These are phyloP conservation scores for Penicillium sp. DNA, from an alignment of 2,329 filamentous ascomycete genomes.

Conservation along the genomic window DNA sequence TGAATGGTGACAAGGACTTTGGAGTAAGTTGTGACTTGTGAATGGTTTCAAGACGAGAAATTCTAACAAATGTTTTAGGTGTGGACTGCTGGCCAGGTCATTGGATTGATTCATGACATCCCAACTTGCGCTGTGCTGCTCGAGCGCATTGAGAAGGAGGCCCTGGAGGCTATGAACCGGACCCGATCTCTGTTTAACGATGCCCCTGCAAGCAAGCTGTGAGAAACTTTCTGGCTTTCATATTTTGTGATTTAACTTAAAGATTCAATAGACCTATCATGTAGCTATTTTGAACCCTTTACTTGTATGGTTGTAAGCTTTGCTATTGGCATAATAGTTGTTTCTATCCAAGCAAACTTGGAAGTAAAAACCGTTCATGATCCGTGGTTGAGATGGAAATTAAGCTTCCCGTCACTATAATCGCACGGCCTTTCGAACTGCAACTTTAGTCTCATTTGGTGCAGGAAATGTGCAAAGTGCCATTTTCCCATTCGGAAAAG, in stretches of 20 bases:
- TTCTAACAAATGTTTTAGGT: constrained; percentile 56
- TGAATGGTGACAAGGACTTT: constrained; percentile 86
- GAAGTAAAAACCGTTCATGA: no score
- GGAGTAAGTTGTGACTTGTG: constrained; percentile 63
- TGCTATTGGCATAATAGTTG: no score
- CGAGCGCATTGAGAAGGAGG: constrained; percentile 74
- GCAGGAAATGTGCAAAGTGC: no score
- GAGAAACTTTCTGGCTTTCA: constrained; percentile 1
- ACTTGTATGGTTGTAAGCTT: no score
- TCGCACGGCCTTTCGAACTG: no score
- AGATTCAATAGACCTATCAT: background rate
- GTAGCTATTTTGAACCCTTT: background rate
- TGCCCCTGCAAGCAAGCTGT: constrained; percentile 58
- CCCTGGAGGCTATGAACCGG: constrained; percentile 64
- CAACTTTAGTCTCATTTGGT: no score
- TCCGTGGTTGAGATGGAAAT: no score
- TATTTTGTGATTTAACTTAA: background rate
- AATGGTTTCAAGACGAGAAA: background rate
- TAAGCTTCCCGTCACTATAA: no score
- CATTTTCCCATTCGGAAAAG: no score
- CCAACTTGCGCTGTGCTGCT: constrained; percentile 72
- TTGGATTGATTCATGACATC: constrained; percentile 82
- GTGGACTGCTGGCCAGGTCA: constrained; percentile 96
- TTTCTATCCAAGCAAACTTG: no score
- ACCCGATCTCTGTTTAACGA: constrained; percentile 56